Percentiles rank a stretch among this genome's conserved stretches.
Conservation (phyloP, 2,329 filamentous ascomycete species). For the Cladosporium sp. region DNA sequence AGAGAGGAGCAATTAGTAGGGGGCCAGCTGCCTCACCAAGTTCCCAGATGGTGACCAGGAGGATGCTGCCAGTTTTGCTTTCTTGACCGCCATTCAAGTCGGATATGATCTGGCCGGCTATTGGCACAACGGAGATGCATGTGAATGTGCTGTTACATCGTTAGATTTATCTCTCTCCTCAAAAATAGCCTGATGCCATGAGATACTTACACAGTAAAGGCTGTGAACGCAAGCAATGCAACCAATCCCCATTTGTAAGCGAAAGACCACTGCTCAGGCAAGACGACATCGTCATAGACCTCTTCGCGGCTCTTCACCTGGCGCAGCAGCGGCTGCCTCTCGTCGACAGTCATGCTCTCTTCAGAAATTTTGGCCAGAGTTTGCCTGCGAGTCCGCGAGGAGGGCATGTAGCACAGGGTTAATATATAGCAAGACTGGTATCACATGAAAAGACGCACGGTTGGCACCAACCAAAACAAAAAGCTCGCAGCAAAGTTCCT, state of each 20-base stretch:
- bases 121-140: constrained; percentile 36
- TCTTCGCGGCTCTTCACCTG: constrained; percentile 21
- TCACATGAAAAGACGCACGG: not conserved
- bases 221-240: constrained; percentile 55
- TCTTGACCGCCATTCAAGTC: constrained; percentile 29
- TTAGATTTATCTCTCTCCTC: not conserved
- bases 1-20: constrained; percentile 49
- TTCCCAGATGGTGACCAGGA: constrained; percentile 54
- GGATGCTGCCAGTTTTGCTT: constrained; percentile 33
- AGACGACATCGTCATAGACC: constrained; percentile 10
- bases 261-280: constrained; percentile 55
- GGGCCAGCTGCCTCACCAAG: constrained; percentile 52
- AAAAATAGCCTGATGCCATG: not conserved
- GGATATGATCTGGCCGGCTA: constrained; percentile 32
- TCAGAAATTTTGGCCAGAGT: constrained; percentile 9
- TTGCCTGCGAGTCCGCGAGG: constrained; percentile 7
- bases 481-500: constrained; percentile 7
- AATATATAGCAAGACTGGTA: not conserved
- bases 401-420: not conserved
- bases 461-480: constrained; percentile 6
- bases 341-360: constrained; percentile 21
- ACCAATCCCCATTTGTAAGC: constrained; percentile 56
- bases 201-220: constrained; percentile 57
- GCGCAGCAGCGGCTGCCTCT: constrained; percentile 21
- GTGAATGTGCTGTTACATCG: constrained; percentile 33